Percentiles rank a stretch among this genome's conserved stretches.
Conservation (phyloP, 495 filamentous ascomycete species). For the Aspergillus mulundensis region DNA sequence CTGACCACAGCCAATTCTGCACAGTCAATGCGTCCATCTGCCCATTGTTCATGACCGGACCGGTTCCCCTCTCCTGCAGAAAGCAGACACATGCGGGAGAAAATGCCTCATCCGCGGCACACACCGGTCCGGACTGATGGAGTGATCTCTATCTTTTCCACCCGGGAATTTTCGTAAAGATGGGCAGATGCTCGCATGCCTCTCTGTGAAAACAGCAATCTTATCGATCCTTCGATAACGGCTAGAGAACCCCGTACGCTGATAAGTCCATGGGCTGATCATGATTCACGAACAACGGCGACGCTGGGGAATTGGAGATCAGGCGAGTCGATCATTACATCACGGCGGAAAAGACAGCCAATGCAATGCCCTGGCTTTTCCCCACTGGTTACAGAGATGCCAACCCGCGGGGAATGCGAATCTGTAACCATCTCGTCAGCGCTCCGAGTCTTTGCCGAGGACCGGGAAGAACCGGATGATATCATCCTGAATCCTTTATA, state of each 20-base stretch:
- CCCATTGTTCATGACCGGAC: too few relatives aligned
- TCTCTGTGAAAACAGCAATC: neutral
- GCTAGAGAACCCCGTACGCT: too few relatives aligned
- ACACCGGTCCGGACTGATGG: neutral
- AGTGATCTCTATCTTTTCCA: neutral
- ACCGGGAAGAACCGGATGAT: neutral
- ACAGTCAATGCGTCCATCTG: too few relatives aligned
- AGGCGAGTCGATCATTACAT: neutral
- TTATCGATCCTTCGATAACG: neutral
- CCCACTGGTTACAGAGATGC: neutral
- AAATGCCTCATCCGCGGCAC: neutral
- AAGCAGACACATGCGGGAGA: neutral
- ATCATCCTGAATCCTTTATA: neutral
- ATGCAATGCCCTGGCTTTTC: neutral
- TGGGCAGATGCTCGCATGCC: neutral
- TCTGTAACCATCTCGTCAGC: neutral
- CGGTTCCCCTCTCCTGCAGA: too few relatives aligned
- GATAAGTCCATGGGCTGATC: neutral
- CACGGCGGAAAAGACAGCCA: neutral
- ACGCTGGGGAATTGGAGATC: neutral
- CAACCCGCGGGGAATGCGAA: neutral
- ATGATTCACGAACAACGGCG: neutral
- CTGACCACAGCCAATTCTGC: too few relatives aligned
- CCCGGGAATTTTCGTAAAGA: neutral
- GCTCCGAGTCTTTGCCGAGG: neutral